Evolutionary conservation across 805 yeast genomes (phyloP).

Genomic region (Kuraishia ogatae): DNA sequence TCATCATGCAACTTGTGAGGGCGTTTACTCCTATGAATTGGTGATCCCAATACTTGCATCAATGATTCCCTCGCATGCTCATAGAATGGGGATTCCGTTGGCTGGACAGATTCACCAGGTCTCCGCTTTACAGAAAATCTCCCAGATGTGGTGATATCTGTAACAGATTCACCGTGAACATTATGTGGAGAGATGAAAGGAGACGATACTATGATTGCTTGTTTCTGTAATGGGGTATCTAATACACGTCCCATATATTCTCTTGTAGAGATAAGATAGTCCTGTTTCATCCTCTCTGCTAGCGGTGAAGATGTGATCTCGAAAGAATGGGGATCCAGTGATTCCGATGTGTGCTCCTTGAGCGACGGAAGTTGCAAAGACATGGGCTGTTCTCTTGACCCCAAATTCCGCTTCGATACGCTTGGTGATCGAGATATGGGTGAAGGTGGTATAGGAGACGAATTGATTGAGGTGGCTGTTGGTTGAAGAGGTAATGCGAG

Average conservation of each 20-base stretch:
- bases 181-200: not conserved
- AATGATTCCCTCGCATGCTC: conserved; percentile 6
- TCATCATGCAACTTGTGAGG: not conserved
- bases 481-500: not conserved
- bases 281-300: not conserved
- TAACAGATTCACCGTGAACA: not conserved
- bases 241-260: not conserved
- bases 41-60: not conserved
- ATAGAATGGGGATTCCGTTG: conserved; percentile 29
- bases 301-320: not conserved
- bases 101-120: conserved; percentile 29
- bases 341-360: not conserved
- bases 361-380: not conserved
- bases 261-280: not conserved
- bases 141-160: not conserved
- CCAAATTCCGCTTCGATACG: not conserved
- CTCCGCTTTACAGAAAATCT: conserved; percentile 2
- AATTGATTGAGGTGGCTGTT: not conserved
- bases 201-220: not conserved
- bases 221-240: not conserved
- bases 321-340: not conserved
- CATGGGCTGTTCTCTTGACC: not conserved
- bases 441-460: not conserved
- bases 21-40: not conserved
- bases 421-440: not conserved